Evolutionary conservation across 345 rosid genomes (phyloP), one percentile per base, ranked within the genome.

Genomic region (Limnanthes douglasii): DNA sequence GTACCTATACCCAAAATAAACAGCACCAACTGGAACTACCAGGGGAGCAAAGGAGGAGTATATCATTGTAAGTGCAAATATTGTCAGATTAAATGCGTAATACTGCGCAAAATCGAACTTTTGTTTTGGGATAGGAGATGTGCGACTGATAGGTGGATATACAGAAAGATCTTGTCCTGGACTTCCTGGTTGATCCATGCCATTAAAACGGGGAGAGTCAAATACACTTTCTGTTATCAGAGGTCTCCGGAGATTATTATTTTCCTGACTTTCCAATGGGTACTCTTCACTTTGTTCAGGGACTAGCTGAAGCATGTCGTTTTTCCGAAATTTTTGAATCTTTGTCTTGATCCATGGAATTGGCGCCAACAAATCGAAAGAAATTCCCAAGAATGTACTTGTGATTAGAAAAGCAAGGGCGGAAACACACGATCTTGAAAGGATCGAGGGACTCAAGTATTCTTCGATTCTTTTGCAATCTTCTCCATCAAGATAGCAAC

Each of bases 321-420:
- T 90, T 66, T 77, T 84, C 58, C 52, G 74, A 55, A 80, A 80
- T 53, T 68, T 84, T 60, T 75, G 78, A 17, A 90, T 61, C 56
- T 80, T 80, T 52, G 69, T 74, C 71, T 84, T 90, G 59, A 90
- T 90, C 95, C 98, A 90, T 11, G 98, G 98, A 40, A 90, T 61
- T 29, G 98, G 98, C 30, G 96, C 88, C 41, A 90, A 57, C 2
- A 90, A 58, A 60, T 90, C 96, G 20, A 48, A 90, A 31, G 98
- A 90, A 62, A 84, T 90, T 26, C 95, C 98, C 46, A 84, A 51
- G 64, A 90, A 80, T n/a, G 94, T 75, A 66, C 98, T 64, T 24
- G 85, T 62, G 53, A 90, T 90, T 43, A 84, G 70, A 63, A 90
- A 90, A 22, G 96, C 98, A 21, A 84, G 69, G 34, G 98, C 72